A percentile compares a stretch with the other conserved stretches of the same genome.
Evolutionary conservation across 2,329 filamentous ascomycete genomes (phyloP).

Genomic region (Fusarium palustre): DNA sequence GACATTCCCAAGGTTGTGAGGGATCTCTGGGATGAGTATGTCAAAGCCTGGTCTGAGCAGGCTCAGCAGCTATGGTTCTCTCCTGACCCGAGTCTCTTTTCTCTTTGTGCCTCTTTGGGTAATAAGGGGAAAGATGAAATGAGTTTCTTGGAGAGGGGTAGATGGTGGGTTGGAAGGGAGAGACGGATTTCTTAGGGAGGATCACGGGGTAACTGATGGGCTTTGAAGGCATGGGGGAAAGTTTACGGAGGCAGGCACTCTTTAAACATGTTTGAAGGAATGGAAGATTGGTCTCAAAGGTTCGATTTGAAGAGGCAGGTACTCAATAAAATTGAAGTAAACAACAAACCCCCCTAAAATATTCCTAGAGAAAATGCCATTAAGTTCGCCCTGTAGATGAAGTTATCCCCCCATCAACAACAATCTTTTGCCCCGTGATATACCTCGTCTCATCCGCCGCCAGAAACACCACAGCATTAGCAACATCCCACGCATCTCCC

Average conservation of each 20-base stretch:
- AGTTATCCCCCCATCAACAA: conserved; percentile 61
- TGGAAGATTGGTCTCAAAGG: background rate
- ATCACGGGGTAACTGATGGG: background rate
- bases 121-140: background rate
- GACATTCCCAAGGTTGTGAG: background rate
- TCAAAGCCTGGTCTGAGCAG: background rate
- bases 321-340: background rate
- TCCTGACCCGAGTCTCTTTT: background rate
- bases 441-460: conserved; percentile 69
- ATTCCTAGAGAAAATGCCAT: background rate
- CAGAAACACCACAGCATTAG: conserved; percentile 67
- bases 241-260: background rate
- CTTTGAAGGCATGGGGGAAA: background rate
- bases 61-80: background rate
- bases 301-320: background rate
- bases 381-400: conserved; percentile 51
- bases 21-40: background rate
- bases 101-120: background rate
- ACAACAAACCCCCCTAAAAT: fast-evolving
- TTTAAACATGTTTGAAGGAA: background rate
- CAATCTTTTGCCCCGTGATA: conserved; percentile 67
- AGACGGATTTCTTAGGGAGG: background rate
- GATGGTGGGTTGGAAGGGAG: background rate
- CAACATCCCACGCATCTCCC: conserved; percentile 70
- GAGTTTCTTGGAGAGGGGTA: background rate